Percentiles rank a stretch among this genome's conserved stretches.
phyloP scores from a whole-genome alignment of 148 eudicot genomes.

The Amaranthus hypochondriacus region DNA sequence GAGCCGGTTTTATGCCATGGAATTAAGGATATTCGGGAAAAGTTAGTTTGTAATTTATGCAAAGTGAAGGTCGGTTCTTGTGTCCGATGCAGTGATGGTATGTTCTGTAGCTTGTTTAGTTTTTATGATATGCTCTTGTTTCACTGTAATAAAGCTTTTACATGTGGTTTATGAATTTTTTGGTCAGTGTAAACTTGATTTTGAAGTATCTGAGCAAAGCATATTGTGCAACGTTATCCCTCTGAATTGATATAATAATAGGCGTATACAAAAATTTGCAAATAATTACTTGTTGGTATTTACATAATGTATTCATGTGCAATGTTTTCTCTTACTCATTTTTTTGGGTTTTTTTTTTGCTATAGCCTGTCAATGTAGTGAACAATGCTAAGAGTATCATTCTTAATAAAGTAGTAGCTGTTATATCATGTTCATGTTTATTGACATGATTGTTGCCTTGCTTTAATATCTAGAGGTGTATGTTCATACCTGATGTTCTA shows the following conservation, averaged over 20 bases:
- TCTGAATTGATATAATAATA: not conserved
- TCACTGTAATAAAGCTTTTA: conserved; percentile 12
- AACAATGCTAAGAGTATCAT: not conserved
- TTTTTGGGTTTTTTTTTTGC: not conserved
- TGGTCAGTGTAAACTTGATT: not conserved
- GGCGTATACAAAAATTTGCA: not conserved
- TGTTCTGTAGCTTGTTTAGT: conserved; percentile 47
- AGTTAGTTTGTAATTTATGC: conserved; percentile 77
- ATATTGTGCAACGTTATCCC: conserved; percentile 5
- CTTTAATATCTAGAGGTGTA: not conserved
- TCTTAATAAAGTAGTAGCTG: no score
- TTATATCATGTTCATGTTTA: not conserved
- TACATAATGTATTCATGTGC: not conserved
- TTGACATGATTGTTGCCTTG: not conserved
- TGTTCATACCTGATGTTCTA: not conserved
- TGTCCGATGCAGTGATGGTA: conserved; percentile 97
- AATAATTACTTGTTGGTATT: not conserved
- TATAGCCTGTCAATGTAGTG: not conserved
- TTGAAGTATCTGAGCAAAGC: not conserved
- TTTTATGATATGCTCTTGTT: conserved; percentile 33
- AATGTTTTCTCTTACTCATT: not conserved
- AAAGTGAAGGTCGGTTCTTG: conserved; percentile 79
- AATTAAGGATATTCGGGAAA: conserved; percentile 64
- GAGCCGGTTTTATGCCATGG: conserved; percentile 72
- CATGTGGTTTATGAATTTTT: conserved; percentile 11